These are phyloP conservation scores for Phytophthora ramorum DNA, from an alignment of 352 stramenopile genomes.

Conservation along the genomic window DNA sequence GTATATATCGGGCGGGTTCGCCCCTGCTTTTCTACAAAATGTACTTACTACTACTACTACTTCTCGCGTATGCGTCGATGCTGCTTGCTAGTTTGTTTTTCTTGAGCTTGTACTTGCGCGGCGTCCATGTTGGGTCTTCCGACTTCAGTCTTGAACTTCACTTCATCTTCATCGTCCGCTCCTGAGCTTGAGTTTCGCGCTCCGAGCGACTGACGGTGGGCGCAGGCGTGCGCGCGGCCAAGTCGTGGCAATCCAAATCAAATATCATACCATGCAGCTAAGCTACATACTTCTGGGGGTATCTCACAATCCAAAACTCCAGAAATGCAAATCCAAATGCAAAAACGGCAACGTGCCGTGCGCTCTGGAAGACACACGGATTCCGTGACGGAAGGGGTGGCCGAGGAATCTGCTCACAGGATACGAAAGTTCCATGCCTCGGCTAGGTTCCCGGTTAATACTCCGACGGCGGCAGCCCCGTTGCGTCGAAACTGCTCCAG, in stretches of 20 bases:
- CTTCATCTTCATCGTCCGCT: constrained; percentile 42
- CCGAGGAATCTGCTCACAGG: constrained; percentile 9
- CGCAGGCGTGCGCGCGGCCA: constrained; percentile 21
- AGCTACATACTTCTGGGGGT: constrained; percentile 40
- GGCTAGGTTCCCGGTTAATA: constrained; percentile 27
- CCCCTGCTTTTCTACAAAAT: constrained; percentile 53
- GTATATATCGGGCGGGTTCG: constrained; percentile 42
- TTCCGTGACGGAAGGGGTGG: not conserved
- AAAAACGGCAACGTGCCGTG: constrained; percentile 36
- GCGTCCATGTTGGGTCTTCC: constrained; percentile 28
- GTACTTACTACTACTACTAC: constrained; percentile 55
- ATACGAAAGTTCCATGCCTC: not conserved
- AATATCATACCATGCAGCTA: constrained; percentile 53
- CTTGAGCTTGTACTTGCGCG: constrained; percentile 34
- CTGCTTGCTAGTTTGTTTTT: constrained; percentile 32
- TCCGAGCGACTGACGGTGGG: constrained; percentile 31
- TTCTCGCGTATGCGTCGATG: constrained; percentile 37
- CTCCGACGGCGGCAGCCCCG: constrained; percentile 44
- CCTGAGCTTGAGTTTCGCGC: constrained; percentile 29
- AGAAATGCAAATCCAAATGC: constrained; percentile 50
- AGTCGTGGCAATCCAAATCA: constrained; percentile 43
- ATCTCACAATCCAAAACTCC: constrained; percentile 51
- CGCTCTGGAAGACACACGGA: constrained; percentile 17
- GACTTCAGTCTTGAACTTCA: constrained; percentile 43
- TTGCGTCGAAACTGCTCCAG: constrained; percentile 58